These are phyloP conservation scores for Nidula microcarpa DNA, from an alignment of 768 basidiomycete species.

Conservation along the genomic window DNA sequence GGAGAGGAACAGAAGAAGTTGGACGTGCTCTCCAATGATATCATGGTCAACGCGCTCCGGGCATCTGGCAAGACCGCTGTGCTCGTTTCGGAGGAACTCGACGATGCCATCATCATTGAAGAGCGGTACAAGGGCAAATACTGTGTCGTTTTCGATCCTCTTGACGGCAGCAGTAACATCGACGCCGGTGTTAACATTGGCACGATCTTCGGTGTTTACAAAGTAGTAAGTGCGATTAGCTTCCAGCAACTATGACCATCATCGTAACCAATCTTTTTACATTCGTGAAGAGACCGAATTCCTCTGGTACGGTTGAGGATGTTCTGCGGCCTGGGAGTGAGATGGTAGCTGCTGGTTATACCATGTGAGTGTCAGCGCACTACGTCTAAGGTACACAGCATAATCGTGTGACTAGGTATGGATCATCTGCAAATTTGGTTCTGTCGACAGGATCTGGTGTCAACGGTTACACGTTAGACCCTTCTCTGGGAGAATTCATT, in stretches of 20 bases:
- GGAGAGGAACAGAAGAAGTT: conserved; percentile 99
- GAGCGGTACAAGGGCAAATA: conserved; percentile 79
- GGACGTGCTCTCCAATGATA: conserved; percentile 96
- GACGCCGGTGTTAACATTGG: conserved; percentile 98
- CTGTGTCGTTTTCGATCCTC: conserved; percentile 97
- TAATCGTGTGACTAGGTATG: conserved; percentile 48
- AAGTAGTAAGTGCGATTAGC: conserved; percentile 55
- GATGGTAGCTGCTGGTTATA: conserved; percentile 98
- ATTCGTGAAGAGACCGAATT: conserved; percentile 58
- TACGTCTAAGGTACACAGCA: no score
- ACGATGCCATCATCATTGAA: conserved; percentile 89
- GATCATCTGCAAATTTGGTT: conserved; percentile 95
- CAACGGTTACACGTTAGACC: conserved; percentile 97
- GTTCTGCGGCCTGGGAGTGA: conserved; percentile 91
- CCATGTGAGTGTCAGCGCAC: no score
- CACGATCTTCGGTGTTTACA: conserved; percentile 97
- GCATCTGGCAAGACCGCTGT: conserved; percentile 97
- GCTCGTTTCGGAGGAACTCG: conserved; percentile 94
- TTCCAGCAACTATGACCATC: neutral
- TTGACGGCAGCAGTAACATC: conserved; percentile 96
- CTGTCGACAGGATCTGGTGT: conserved; percentile 94
- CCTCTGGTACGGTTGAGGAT: conserved; percentile 77
- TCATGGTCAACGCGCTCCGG: conserved; percentile 96
- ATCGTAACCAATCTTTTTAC: neutral
- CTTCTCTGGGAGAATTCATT: conserved; percentile 95